Conservation (phyloP, 805 yeast genomes). For the Priceomyces haplophilus region DNA sequence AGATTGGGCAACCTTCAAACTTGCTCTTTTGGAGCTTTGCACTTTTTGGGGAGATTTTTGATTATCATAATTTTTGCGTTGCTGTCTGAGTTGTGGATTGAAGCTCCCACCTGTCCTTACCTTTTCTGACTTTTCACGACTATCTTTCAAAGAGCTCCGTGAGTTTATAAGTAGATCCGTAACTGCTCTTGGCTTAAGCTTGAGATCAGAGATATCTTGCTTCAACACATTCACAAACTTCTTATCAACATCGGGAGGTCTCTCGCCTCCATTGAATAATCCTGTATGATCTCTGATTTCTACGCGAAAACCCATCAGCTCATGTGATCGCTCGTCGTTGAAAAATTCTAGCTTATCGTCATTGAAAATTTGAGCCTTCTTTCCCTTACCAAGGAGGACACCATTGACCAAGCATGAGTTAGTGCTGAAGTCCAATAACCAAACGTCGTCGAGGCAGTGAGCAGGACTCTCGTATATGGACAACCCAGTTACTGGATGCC, state of each 20-base stretch:
- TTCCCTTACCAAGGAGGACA: constrained; percentile 54
- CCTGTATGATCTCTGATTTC: constrained; percentile 61
- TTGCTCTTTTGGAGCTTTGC: constrained; percentile 25
- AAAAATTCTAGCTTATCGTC: constrained; percentile 69
- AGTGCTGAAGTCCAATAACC: constrained; percentile 78
- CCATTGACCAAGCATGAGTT: constrained; percentile 76
- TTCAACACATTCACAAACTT: constrained; percentile 21
- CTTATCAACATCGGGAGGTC: constrained; percentile 11
- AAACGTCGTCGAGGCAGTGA: constrained; percentile 67
- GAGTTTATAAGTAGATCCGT: constrained; percentile 10
- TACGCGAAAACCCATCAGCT: constrained; percentile 53
- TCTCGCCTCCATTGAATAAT: constrained; percentile 50
- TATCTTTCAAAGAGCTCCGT: constrained; percentile 5
- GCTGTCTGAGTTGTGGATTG: constrained; percentile 26
- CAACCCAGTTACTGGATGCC: constrained; percentile 55
- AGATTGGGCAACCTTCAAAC: constrained; percentile 23
- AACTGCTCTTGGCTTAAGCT: constrained; percentile 24
- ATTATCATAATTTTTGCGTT: constrained; percentile 22
- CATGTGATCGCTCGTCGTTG: constrained; percentile 52
- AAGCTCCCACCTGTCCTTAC: constrained; percentile 25
- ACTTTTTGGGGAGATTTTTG: constrained; percentile 16
- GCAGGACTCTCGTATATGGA: constrained; percentile 67
- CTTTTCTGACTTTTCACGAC: constrained; percentile 8
- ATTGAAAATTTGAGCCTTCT: constrained; percentile 57
- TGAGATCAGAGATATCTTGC: constrained; percentile 27